phyloP scores from a whole-genome alignment of 202 grass and related monocot species.

The Schoenoplectus triqueter region DNA sequence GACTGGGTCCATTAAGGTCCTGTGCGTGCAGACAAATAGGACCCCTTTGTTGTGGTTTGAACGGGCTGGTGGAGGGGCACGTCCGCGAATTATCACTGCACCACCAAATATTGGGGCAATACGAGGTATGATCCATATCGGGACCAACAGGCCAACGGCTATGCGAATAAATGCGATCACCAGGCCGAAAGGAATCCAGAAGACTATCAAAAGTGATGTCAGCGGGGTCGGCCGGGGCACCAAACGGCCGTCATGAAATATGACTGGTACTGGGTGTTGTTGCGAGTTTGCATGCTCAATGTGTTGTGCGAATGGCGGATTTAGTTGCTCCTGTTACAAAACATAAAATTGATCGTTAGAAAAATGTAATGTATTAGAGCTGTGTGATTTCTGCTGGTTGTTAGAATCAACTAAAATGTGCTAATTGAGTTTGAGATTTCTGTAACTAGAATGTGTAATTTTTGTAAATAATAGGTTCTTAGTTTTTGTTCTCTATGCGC shows the following conservation, averaged over 20 bases:
- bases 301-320: constrained; percentile 43
- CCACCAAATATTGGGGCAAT: constrained; percentile 68
- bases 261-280: constrained; percentile 54
- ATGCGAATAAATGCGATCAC: constrained; percentile 72
- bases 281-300: constrained; percentile 11
- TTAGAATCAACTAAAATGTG: background rate
- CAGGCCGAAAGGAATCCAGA: constrained; percentile 78
- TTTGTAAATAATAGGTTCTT: no score
- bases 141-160: constrained; percentile 55
- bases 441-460: background rate
- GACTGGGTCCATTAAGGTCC: constrained; percentile 93
- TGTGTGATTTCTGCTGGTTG: background rate
- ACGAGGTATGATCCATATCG: constrained; percentile 53
- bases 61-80: constrained; percentile 38
- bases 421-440: background rate
- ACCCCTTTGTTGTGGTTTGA: constrained; percentile 44
- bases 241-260: constrained; percentile 90
- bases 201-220: constrained; percentile 65
- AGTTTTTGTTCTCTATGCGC: no score
- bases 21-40: constrained; percentile 92
- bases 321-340: constrained; percentile 55
- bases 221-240: constrained; percentile 72
- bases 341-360: constrained; percentile 7
- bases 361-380: background rate
- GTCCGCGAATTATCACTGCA: constrained; percentile 58